Evolutionary conservation across 2,329 filamentous ascomycete genomes (phyloP).

Genomic region (Fusarium sp.): DNA sequence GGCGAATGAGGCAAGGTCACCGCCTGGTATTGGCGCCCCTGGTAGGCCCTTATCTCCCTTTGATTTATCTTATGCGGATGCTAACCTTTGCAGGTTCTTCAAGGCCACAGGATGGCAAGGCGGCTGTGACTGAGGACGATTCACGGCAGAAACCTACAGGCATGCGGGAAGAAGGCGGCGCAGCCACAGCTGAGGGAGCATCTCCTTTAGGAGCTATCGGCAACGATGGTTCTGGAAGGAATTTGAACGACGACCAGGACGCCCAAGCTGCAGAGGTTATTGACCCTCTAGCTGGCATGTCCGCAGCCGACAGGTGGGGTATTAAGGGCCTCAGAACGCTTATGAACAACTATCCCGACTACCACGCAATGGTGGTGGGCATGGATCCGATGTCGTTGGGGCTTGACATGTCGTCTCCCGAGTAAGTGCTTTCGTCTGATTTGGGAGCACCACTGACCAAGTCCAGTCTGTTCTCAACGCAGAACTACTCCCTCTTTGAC

Average conservation of each 20-base stretch:
- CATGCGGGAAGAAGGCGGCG: conserved; percentile 54
- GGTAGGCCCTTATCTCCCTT: conserved; percentile 41
- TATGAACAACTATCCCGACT: conserved; percentile 70
- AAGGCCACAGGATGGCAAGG: conserved; percentile 56
- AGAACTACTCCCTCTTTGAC: conserved; percentile 68
- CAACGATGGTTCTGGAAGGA: conserved; percentile 51
- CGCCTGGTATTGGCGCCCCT: conserved; percentile 53
- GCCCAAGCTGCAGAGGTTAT: conserved; percentile 53
- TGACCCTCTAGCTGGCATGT: conserved; percentile 68
- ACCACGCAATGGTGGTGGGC: conserved; percentile 66
- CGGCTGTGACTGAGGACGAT: conserved; percentile 53
- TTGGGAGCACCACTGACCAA: conserved; percentile 28
- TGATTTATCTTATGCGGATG: background rate
- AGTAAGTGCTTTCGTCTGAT: conserved; percentile 56
- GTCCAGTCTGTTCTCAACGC: conserved; percentile 62
- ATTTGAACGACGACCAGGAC: conserved; percentile 56
- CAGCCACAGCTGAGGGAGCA: conserved; percentile 50
- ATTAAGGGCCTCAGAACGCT: conserved; percentile 69
- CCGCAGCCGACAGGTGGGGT: conserved; percentile 69
- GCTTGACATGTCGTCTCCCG: conserved; percentile 63
- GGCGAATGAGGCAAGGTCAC: conserved; percentile 58
- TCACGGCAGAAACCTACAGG: conserved; percentile 54
- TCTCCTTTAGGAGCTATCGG: conserved; percentile 58
- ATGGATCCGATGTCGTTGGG: conserved; percentile 65
- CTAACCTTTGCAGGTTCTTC: conserved; percentile 45